Conservation (phyloP, 495 filamentous ascomycete species). For the Tuber brumale region DNA sequence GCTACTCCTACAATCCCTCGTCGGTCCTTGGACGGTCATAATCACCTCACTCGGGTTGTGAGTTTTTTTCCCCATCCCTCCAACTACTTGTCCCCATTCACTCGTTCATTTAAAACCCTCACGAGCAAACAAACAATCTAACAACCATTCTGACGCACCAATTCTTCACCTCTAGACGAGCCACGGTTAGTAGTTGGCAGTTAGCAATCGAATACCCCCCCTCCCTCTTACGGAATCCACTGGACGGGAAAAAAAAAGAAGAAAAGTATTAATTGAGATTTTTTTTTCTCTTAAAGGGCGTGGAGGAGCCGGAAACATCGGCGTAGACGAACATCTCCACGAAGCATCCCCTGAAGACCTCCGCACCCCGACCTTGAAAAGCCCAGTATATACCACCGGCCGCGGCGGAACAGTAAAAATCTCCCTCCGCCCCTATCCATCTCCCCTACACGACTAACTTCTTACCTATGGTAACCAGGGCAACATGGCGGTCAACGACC, state of each 20-base stretch:
- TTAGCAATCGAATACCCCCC: neutral
- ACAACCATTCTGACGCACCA: neutral
- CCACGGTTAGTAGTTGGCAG: neutral
- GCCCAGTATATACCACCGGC: conserved; percentile 73
- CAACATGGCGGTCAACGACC: conserved; percentile 70
- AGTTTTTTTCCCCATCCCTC: neutral
- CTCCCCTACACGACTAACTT: neutral
- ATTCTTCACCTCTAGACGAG: neutral
- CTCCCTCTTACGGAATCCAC: neutral
- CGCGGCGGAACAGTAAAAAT: conserved; percentile 51
- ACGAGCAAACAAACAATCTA: neutral
- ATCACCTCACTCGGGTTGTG: neutral
- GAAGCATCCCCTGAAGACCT: conserved; percentile 55
- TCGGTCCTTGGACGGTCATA: neutral
- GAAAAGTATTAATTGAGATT: neutral
- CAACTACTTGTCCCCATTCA: neutral
- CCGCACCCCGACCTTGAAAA: conserved; percentile 75
- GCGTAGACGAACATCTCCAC: conserved; percentile 50
- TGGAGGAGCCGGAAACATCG: conserved; percentile 68
- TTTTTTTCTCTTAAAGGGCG: conserved; percentile 44
- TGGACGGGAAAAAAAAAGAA: neutral
- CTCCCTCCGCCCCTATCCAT: neutral
- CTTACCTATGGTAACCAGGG: conserved; percentile 46
- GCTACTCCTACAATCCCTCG: neutral
- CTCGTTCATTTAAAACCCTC: neutral